Conservation (phyloP, 2,329 filamentous ascomycete species). For the Calonectria fujianensis region DNA sequence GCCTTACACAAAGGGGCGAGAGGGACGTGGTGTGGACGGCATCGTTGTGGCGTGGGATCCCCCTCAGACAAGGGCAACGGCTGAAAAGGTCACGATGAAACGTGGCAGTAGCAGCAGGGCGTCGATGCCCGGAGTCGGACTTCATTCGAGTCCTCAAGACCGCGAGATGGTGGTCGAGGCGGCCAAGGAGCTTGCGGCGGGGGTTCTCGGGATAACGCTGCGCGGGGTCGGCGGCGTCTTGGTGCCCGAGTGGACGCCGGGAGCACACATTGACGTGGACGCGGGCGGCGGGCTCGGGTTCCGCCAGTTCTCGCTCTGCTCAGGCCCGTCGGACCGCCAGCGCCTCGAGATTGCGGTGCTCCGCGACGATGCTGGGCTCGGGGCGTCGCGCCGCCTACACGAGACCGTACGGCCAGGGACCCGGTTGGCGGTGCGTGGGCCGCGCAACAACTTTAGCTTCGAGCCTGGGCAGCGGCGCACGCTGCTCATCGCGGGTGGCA, state of each 20-base stretch:
- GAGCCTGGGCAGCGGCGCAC: constrained; percentile 3
- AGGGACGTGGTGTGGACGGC: background rate
- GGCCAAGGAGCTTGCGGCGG: background rate
- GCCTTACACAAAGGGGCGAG: background rate
- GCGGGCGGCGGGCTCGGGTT: background rate
- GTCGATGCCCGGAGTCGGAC: background rate
- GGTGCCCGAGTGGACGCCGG: background rate
- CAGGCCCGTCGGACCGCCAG: background rate
- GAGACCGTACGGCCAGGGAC: background rate
- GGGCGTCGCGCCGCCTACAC: constrained; percentile 2
- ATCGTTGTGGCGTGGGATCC: constrained; percentile 5
- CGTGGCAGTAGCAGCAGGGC: background rate
- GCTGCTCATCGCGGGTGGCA: constrained; percentile 9
- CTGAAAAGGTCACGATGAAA: background rate
- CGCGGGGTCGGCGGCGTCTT: background rate
- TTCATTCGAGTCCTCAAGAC: background rate
- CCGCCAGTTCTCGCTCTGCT: constrained; percentile 12
- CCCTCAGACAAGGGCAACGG: background rate
- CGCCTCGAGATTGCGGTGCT: background rate
- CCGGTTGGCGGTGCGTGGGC: background rate
- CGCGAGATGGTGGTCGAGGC: background rate
- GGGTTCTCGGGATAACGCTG: background rate
- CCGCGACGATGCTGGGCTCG: background rate
- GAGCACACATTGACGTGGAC: background rate
- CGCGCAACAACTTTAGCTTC: constrained; percentile 10